Conservation (phyloP, 345 rosid species). For the Euphorbia tirucalli region DNA sequence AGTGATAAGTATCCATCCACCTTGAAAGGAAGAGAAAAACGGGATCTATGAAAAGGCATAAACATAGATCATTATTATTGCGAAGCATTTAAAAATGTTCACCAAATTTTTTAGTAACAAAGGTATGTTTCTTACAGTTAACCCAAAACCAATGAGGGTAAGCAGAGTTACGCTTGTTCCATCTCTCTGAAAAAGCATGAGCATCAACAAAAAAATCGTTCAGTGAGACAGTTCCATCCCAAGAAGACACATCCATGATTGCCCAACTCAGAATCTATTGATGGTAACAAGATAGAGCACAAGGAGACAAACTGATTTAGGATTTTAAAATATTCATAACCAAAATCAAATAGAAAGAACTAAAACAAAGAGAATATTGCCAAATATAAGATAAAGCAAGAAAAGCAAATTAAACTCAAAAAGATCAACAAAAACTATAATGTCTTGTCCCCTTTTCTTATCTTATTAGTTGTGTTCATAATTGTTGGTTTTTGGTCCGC, state of each 20-base stretch:
- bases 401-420: no score
- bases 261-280: background rate
- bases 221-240: slow-evolving; percentile 59
- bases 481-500: no score
- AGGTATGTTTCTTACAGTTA: slow-evolving; percentile 34
- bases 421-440: no score
- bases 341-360: no score
- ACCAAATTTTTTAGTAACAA: slow-evolving; percentile 39
- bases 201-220: slow-evolving; percentile 49
- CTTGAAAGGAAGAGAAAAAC: slow-evolving; percentile 21
- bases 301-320: no score
- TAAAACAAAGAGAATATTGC: background rate
- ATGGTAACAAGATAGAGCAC: no score
- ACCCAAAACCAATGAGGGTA: slow-evolving; percentile 66
- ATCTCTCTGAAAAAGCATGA: slow-evolving; percentile 43
- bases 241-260: slow-evolving; percentile 26
- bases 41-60: background rate
- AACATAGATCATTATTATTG: background rate
- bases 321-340: no score
- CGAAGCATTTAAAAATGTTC: background rate
- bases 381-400: no score
- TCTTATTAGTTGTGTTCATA: no score
- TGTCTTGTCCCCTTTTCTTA: no score
- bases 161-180: slow-evolving; percentile 41
- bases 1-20: slow-evolving; percentile 62